Evolutionary conservation across 805 yeast genomes (phyloP).

Genomic region (Metschnikowia gelsemii): DNA sequence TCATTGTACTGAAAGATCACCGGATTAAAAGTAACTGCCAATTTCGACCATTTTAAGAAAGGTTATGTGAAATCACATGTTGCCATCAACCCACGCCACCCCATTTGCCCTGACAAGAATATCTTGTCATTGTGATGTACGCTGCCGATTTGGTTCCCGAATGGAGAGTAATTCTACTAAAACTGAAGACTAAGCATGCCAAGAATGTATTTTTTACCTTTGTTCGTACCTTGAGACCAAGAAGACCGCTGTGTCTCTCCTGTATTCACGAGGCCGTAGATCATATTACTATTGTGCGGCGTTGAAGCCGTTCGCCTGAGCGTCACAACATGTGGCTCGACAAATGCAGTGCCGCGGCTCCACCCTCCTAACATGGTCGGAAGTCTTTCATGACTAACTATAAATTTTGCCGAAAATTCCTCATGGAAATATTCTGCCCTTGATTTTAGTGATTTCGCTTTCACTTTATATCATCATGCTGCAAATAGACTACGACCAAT

Average conservation of each 20-base stretch:
- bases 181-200: too few species aligned
- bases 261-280: too few species aligned
- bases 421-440: neutral
- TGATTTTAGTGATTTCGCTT: neutral
- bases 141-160: too few species aligned
- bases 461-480: conserved; percentile 4
- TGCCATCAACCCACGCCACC: too few species aligned
- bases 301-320: conserved; percentile 5
- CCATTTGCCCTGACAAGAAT: too few species aligned
- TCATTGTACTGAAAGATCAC: too few species aligned
- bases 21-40: too few species aligned
- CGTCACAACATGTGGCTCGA: conserved; percentile 2
- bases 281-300: conserved; percentile 1
- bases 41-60: too few species aligned
- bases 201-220: neutral
- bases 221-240: neutral
- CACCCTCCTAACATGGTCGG: neutral
- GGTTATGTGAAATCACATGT: too few species aligned
- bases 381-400: neutral
- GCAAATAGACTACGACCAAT: conserved; percentile 5
- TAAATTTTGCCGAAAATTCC: conserved; percentile 1
- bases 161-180: too few species aligned
- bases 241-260: too few species aligned
- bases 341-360: conserved; percentile 5
- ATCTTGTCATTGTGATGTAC: too few species aligned